Evolutionary conservation across 805 yeast genomes (phyloP).

Genomic region (Wickerhamomyces silvicola): DNA sequence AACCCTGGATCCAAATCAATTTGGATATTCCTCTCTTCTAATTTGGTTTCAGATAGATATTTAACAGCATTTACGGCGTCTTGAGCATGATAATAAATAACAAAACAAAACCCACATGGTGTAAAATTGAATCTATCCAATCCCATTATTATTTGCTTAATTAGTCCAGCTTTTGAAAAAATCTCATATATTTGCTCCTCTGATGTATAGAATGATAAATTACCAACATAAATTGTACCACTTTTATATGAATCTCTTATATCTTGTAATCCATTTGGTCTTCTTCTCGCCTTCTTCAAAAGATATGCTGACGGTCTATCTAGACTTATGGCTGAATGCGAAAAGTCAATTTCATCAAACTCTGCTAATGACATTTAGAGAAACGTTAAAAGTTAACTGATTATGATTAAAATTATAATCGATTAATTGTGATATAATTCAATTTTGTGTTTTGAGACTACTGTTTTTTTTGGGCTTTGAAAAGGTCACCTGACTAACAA

Average conservation of each 20-base stretch:
- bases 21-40: constrained; percentile 75
- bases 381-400: no score
- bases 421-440: no score
- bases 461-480: no score
- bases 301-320: constrained; percentile 70
- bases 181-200: constrained; percentile 92
- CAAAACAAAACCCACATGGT: constrained; percentile 96
- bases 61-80: constrained; percentile 81
- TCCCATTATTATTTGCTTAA: constrained; percentile 86
- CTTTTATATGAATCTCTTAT: constrained; percentile 60
- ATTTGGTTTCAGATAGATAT: constrained; percentile 71
- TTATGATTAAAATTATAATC: no score
- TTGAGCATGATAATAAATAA: constrained; percentile 59
- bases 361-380: constrained; percentile 36
- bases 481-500: no score
- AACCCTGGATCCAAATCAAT: constrained; percentile 96
- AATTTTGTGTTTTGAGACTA: no score
- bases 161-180: constrained; percentile 67
- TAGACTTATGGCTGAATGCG: constrained; percentile 57
- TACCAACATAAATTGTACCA: constrained; percentile 85
- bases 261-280: constrained; percentile 48
- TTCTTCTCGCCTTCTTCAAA: constrained; percentile 50
- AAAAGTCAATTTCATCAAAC: constrained; percentile 48
- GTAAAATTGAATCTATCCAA: constrained; percentile 83
- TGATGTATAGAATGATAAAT: constrained; percentile 81